These are phyloP conservation scores for Saturnispora quitensis DNA, from an alignment of 805 yeast genomes.

Conservation along the genomic window DNA sequence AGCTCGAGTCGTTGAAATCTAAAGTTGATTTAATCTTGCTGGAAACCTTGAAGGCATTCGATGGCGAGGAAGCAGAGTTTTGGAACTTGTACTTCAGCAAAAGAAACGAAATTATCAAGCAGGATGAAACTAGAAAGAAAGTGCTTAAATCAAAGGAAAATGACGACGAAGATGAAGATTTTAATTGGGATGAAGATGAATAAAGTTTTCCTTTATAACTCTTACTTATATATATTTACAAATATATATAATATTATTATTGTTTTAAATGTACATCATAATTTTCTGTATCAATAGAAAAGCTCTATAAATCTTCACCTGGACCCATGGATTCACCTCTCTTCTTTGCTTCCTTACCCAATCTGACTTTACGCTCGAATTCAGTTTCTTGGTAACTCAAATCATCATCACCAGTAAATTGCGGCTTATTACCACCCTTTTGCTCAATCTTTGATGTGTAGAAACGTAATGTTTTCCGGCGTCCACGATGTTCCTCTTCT, in stretches of 20 bases:
- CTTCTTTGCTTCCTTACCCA: slow-evolving; percentile 78
- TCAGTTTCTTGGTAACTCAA: slow-evolving; percentile 86
- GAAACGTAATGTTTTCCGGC: slow-evolving; percentile 80
- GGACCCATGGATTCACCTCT: slow-evolving; percentile 56
- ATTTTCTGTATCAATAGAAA: neutral
- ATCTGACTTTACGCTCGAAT: slow-evolving; percentile 81
- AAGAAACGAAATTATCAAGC: slow-evolving; percentile 3
- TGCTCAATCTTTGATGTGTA: slow-evolving; percentile 96
- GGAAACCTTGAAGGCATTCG: neutral
- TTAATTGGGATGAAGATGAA: slow-evolving; percentile 8
- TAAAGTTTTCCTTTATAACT: neutral
- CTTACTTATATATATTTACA: neutral
- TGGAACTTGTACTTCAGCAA: slow-evolving; percentile 1
- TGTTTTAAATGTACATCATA: neutral
- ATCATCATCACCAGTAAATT: slow-evolving; percentile 75
- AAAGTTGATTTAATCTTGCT: neutral
- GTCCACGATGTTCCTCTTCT: slow-evolving; percentile 71
- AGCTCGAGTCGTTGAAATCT: neutral
- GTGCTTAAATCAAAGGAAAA: neutral
- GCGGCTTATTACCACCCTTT: slow-evolving; percentile 54
- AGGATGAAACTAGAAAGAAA: slow-evolving; percentile 3
- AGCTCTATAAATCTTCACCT: slow-evolving; percentile 10
- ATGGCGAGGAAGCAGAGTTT: neutral
- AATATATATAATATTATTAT: neutral
- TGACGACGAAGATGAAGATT: slow-evolving; percentile 5